A percentile compares a stretch with the other conserved stretches of the same genome.
These are phyloP conservation scores for Neoboletus brunneissimus DNA, from an alignment of 768 basidiomycete species.

Conservation along the genomic window DNA sequence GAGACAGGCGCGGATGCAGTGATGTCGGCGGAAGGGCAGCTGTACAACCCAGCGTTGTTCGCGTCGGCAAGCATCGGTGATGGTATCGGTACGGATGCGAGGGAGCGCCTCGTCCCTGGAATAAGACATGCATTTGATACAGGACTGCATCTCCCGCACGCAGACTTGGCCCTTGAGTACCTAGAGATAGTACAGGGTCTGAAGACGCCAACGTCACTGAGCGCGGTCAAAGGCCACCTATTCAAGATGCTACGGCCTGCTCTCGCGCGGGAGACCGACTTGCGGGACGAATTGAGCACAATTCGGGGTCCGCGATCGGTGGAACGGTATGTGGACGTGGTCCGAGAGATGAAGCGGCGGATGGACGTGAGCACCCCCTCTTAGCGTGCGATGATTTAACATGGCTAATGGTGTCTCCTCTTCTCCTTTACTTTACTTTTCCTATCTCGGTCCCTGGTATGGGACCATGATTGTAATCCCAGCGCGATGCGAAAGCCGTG, in stretches of 20 bases:
- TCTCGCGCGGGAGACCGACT: constrained; percentile 59
- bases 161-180: constrained; percentile 80
- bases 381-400: not conserved
- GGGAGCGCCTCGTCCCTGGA: not conserved
- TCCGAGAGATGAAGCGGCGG: constrained; percentile 55
- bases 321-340: constrained; percentile 48
- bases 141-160: constrained; percentile 52
- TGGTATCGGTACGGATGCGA: not conserved
- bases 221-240: constrained; percentile 87
- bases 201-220: constrained; percentile 65
- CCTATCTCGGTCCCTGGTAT: not conserved
- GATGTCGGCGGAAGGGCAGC: constrained; percentile 92
- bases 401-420: not conserved
- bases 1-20: constrained; percentile 89
- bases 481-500: constrained; percentile 48
- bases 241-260: constrained; percentile 90
- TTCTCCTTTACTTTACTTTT: not conserved
- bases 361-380: constrained; percentile 46
- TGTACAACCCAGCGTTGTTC: constrained; percentile 90
- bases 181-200: constrained; percentile 64
- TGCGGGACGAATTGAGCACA: constrained; percentile 69
- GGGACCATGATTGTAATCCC: not conserved
- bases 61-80: constrained; percentile 31
- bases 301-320: constrained; percentile 31
- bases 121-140: constrained; percentile 31